A percentile compares a stretch with the other conserved stretches of the same genome.
phyloP scores from a whole-genome alignment of 495 filamentous ascomycete genomes.

The Pyrenula aspistea region DNA sequence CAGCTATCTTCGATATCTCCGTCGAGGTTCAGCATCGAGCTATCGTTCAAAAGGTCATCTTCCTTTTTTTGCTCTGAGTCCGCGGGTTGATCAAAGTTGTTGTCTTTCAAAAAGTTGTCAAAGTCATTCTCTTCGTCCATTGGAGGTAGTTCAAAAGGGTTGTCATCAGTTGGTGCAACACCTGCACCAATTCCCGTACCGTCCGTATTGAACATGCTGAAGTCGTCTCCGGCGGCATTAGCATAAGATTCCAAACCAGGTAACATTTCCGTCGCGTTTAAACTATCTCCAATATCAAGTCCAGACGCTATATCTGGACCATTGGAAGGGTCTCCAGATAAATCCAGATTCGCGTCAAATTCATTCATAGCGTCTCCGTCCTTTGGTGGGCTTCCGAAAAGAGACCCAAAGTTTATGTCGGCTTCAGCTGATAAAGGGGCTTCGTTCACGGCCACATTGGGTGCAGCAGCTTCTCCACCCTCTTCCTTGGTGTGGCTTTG shows the following conservation, averaged over 20 bases:
- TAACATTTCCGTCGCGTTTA: conserved; percentile 10
- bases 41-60: background rate
- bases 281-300: conserved; percentile 9
- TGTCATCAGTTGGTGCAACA: conserved; percentile 1
- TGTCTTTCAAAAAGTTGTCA: background rate
- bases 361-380: conserved; percentile 18
- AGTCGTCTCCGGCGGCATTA: conserved; percentile 26
- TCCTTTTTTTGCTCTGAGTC: background rate
- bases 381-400: conserved; percentile 14
- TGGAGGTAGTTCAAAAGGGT: background rate
- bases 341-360: conserved; percentile 34
- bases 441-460: conserved; percentile 9
- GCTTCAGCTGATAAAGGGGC: conserved; percentile 7
- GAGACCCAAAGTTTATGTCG: conserved; percentile 27
- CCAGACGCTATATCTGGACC: conserved; percentile 17
- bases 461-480: conserved; percentile 13
- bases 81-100: background rate
- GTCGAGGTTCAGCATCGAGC: background rate
- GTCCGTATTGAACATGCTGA: conserved; percentile 16
- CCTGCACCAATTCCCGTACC: background rate
- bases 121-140: background rate
- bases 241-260: conserved; percentile 19
- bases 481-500: conserved; percentile 13
- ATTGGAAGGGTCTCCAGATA: conserved; percentile 30
- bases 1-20: background rate